Base-by-base conservation (phyloP, 2,329 filamentous ascomycete species). In the Neoascochyta sp. region DNA sequence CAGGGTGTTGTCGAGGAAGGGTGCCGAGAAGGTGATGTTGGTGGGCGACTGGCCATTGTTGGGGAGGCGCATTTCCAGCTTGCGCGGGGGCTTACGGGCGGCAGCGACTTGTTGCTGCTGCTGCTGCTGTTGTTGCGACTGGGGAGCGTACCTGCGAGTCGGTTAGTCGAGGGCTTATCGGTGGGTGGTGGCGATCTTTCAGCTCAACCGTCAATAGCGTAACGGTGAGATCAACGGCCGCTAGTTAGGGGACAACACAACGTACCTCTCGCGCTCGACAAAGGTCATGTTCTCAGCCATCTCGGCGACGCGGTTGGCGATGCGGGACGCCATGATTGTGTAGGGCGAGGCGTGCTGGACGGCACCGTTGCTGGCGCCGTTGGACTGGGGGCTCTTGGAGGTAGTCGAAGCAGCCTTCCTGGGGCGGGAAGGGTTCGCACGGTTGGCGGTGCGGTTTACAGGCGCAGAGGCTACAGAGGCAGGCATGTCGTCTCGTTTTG, bases 201-300 rank as follows among this genome's bases (percentile, higher is more conserved):
- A 14, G 19, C 22, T 13, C 24, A 24, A 27, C 24, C 25, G 29
- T 39, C 36, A 26, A 28, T 40, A 44, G 41, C 29, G 39, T 9
- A 32, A 24, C 34, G 31, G 36, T 39, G 21, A 27, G n/a, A 19
- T 22, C 25, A 45, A 45, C 45, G 41, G 43, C 41, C 39, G 34
- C 41, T 44, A 45, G 21, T 19, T 27, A 27, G 24, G 10, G 19
- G 25, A 12, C 7, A 1, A 19, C n/a, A 21, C 16, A 25, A 43
- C 56, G 29, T 52, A 64, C 60, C 45, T 53, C 29, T 62, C 54
- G 16, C 66, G 64, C 52, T 71, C 68, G 24, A 70, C 65, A 39
- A 73, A 70, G 10, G 69, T 71, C 43, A 70, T 68, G 54, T 69
- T 71, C 55, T 73, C 69, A 6, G 69, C 69, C 67, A 73, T 70